Percentiles rank a stretch among this genome's conserved stretches.
Evolutionary conservation across 2,329 filamentous ascomycete species (phyloP).

Genomic region (Thielaviopsis populi): DNA sequence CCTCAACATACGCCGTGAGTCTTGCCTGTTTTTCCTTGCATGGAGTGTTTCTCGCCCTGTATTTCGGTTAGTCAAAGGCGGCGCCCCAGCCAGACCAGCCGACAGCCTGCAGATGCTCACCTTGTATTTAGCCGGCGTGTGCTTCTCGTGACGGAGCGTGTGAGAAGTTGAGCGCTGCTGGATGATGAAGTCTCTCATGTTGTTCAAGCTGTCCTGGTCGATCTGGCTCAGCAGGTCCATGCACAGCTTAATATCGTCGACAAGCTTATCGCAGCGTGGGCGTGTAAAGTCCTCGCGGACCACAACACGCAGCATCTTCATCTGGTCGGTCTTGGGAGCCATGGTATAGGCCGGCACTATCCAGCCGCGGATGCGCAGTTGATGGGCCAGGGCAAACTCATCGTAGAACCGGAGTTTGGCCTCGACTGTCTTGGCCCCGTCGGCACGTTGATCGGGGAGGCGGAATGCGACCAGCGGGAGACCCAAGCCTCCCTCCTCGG

Average conservation of each 20-base stretch:
- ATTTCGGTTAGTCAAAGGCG: background rate
- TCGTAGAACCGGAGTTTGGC: slow-evolving; percentile 47
- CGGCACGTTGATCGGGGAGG: slow-evolving; percentile 41
- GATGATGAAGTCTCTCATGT: slow-evolving; percentile 51
- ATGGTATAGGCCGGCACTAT: slow-evolving; percentile 94
- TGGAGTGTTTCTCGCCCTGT: slow-evolving; percentile 64
- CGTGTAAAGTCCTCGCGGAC: slow-evolving; percentile 85
- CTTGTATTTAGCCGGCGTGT: slow-evolving; percentile 36
- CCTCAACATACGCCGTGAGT: slow-evolving; percentile 69
- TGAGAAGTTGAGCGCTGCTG: slow-evolving; percentile 35
- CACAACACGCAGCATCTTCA: slow-evolving; percentile 87
- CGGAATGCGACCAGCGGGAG: slow-evolving; percentile 86
- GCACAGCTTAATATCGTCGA: slow-evolving; percentile 66
- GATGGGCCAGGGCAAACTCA: slow-evolving; percentile 68
- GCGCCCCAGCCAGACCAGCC: background rate
- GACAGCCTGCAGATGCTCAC: slow-evolving; percentile 25
- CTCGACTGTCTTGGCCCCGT: slow-evolving; percentile 13
- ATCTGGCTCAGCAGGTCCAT: slow-evolving; percentile 55
- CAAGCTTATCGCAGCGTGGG: slow-evolving; percentile 62
- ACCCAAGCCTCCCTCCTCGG: slow-evolving; percentile 58
- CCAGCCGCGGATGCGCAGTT: slow-evolving; percentile 77
- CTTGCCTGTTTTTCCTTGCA: slow-evolving; percentile 84
- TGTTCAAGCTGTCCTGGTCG: slow-evolving; percentile 55
- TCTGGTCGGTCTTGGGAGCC: slow-evolving; percentile 68
- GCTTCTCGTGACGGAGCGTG: slow-evolving; percentile 38